These are phyloP conservation scores for Herpotrichia juniperi DNA, from an alignment of 2,329 filamentous ascomycete species.

Conservation along the genomic window DNA sequence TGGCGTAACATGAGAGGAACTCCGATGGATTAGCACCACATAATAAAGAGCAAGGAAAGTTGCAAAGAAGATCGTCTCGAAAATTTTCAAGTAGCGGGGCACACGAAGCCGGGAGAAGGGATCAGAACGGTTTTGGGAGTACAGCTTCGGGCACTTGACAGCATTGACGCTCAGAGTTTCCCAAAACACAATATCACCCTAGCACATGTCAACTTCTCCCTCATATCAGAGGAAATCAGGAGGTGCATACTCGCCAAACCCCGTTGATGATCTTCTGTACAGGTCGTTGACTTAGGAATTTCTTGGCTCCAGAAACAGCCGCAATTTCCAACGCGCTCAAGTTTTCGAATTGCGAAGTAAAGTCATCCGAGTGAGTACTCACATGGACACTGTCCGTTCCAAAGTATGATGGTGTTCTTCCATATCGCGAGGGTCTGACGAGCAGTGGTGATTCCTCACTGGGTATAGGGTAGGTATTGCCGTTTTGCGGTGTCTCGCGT, in stretches of 20 bases:
- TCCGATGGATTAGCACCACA: slow-evolving; percentile 77
- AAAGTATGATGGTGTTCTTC: slow-evolving; percentile 29
- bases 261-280: slow-evolving; percentile 84
- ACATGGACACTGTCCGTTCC: slow-evolving; percentile 26
- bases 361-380: slow-evolving; percentile 58
- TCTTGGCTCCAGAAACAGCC: slow-evolving; percentile 79
- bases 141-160: slow-evolving; percentile 76
- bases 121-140: slow-evolving; percentile 60
- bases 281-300: slow-evolving; percentile 78
- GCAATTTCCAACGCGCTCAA: slow-evolving; percentile 89
- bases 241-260: slow-evolving; percentile 64
- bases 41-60: slow-evolving; percentile 83
- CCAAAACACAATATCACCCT: slow-evolving; percentile 88
- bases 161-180: slow-evolving; percentile 75
- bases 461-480: neutral
- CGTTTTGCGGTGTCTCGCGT: slow-evolving; percentile 16
- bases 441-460: slow-evolving; percentile 37
- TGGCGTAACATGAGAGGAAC: slow-evolving; percentile 68
- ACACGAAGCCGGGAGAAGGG: slow-evolving; percentile 73
- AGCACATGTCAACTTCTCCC: neutral
- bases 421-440: slow-evolving; percentile 29
- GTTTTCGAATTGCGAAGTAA: slow-evolving; percentile 74
- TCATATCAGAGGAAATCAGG: neutral
- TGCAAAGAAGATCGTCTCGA: slow-evolving; percentile 81
- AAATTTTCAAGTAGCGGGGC: slow-evolving; percentile 82